phyloP scores from a whole-genome alignment of 176 grass and related monocot species.

The barley (Hordeum vulgare) region DNA sequence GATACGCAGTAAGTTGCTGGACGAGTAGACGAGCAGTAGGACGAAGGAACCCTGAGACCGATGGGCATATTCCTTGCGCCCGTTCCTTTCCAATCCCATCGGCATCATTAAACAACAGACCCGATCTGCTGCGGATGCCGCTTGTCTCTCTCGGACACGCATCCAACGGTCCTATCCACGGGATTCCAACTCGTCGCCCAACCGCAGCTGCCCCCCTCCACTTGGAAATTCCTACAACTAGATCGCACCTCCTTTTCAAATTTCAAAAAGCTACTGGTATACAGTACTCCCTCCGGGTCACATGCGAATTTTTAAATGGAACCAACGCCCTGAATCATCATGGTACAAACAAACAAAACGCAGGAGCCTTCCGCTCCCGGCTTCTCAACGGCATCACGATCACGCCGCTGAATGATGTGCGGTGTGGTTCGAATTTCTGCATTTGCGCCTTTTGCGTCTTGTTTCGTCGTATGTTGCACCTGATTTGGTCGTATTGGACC shows the following conservation, averaged over 20 bases:
- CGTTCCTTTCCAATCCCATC: conserved; percentile 8
- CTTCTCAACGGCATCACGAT: neutral
- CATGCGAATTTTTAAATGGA: neutral
- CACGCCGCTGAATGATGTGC: neutral
- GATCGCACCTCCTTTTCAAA: conserved; percentile 19
- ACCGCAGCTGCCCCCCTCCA: neutral
- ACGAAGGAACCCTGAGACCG: neutral
- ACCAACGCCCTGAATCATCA: neutral
- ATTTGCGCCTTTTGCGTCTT: neutral
- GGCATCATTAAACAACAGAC: conserved; percentile 13
- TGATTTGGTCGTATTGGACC: conserved; percentile 8
- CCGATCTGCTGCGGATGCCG: conserved; percentile 2
- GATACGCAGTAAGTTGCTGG: neutral
- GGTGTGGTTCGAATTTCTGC: neutral
- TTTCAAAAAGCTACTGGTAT: conserved; percentile 13
- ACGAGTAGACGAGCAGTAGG: neutral
- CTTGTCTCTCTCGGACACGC: conserved; percentile 7
- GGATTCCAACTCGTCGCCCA: neutral
- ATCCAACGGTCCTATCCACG: conserved; percentile 7
- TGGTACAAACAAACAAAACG: neutral
- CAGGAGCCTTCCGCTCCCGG: neutral
- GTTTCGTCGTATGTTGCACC: conserved; percentile 1
- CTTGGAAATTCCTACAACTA: neutral
- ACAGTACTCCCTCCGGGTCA: neutral
- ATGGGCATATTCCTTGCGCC: conserved; percentile 36